Evolutionary conservation across 768 basidiomycete genomes (phyloP), one percentile per base, ranked within the genome.

Genomic region (Xerocomellus chrysenteron): DNA sequence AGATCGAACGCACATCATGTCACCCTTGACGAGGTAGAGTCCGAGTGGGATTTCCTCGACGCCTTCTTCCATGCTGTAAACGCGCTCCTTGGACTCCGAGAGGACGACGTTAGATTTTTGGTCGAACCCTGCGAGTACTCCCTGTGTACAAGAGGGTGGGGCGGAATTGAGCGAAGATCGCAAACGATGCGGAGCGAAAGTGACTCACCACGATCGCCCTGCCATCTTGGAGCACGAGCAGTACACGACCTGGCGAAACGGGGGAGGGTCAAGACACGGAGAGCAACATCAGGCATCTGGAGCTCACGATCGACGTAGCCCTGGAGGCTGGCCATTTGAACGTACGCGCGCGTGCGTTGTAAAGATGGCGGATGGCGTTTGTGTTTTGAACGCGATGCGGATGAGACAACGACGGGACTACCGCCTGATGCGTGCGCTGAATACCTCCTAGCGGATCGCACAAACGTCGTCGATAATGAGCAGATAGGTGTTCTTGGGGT

Each of bases 91-190:
- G 55, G 88, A 90, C 69, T 95, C 92, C 14, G 95, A 88, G 54
- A 99, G 84, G 62, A 99, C 94, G 66, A 98, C 84, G 73, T 98
- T 98, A 33, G 93, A 93, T 74, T 92, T 93, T 73, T 94, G 88
- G 80, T 99, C 97, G 66, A 84, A 95, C 48, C 96, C 96, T 39
- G 88, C 88, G 73, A 99, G 82, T 26, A 85, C 82, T 65, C 96
- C 95, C 94, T 96, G 68, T 9, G 36, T 9, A 33, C 26, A 19
- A n/a, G 42, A 12, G 37, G 16, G 33, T 13, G 32, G 28, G 1
- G 19, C 30, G 26, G n/a, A 30, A 44, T 44, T 47, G 43, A 43
- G 46, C 30, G 21, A n/a, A 48, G 43, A 19, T 42, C 42, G 32
- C 9, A 35, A 26, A 41, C 10, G 16, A 37, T 35, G 33, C 12